A percentile compares a stretch with the other conserved stretches of the same genome.
Evolutionary conservation across 768 basidiomycete species (phyloP).

Genomic region (Mycena belliarum): DNA sequence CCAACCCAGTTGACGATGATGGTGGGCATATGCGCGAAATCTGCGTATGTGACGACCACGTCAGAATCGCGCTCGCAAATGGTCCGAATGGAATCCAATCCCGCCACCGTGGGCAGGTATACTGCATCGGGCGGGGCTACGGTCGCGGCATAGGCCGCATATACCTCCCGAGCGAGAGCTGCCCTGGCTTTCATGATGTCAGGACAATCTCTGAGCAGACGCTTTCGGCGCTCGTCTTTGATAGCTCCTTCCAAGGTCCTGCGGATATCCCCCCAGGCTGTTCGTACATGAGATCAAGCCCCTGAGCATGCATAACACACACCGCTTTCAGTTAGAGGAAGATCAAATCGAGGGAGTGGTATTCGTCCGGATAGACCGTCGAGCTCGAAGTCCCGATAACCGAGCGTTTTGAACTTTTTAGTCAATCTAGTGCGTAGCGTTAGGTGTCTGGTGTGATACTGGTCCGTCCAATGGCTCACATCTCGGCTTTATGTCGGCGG

Average conservation of each 20-base stretch:
- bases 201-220: background rate
- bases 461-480: background rate
- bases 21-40: background rate
- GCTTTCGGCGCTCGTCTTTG: background rate
- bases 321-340: background rate
- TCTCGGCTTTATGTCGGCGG: background rate
- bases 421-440: background rate
- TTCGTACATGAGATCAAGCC: background rate
- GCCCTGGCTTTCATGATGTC: background rate
- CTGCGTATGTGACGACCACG: background rate
- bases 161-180: background rate
- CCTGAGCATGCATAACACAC: background rate
- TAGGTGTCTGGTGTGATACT: background rate
- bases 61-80: background rate
- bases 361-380: background rate
- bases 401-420: background rate
- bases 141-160: background rate
- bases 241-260: background rate
- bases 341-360: background rate
- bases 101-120: background rate
- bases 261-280: background rate
- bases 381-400: background rate
- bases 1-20: background rate
- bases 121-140: background rate
- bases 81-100: background rate